phyloP scores from a whole-genome alignment of 2,329 filamentous ascomycete species.

The Calycina herbarum region DNA sequence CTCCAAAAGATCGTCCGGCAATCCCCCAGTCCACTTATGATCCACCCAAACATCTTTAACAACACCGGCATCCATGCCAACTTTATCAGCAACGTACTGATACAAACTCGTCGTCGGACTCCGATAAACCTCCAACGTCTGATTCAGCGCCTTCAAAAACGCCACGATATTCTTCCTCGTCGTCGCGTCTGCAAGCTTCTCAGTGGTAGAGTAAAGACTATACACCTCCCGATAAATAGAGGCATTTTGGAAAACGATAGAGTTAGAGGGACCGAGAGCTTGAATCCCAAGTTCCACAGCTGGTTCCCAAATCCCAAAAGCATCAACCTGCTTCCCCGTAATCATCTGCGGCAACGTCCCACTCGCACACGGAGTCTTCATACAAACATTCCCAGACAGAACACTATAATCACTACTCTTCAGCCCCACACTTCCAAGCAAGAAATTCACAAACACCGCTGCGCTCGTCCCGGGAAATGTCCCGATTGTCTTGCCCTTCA shows the following conservation, averaged over 20 bases:
- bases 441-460: conserved; percentile 19
- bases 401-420: conserved; percentile 13
- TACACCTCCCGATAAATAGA: conserved; percentile 21
- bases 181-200: conserved; percentile 16
- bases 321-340: conserved; percentile 15
- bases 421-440: conserved; percentile 15
- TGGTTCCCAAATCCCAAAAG: conserved; percentile 19
- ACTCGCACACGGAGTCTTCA: conserved; percentile 16
- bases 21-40: conserved; percentile 18
- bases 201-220: conserved; percentile 17
- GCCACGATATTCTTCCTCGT: conserved; percentile 22
- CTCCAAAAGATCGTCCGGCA: conserved; percentile 20
- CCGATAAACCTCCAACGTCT: conserved; percentile 14
- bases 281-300: conserved; percentile 11
- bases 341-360: conserved; percentile 22
- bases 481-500: conserved; percentile 24
- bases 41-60: conserved; percentile 20
- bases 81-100: conserved; percentile 9
- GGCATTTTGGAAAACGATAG: conserved; percentile 16
- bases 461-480: conserved; percentile 18
- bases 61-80: conserved; percentile 16
- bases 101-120: conserved; percentile 12
- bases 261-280: conserved; percentile 8
- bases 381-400: conserved; percentile 18
- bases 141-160: conserved; percentile 18